Base-by-base conservation (phyloP, 257 asterid genomes). In the Plectranthus barbatus region DNA sequence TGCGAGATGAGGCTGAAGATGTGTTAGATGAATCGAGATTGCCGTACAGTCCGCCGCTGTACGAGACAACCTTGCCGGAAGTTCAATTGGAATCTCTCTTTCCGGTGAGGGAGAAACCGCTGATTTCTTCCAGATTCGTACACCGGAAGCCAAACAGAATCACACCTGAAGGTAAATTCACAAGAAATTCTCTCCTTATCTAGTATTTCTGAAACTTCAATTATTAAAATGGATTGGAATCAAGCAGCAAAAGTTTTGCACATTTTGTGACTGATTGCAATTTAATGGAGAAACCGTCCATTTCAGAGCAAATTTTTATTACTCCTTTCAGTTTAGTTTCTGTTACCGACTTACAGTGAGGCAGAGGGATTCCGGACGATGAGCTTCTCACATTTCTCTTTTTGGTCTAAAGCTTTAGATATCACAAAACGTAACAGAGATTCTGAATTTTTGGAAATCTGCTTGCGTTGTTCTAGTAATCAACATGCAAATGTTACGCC, bases 131-230 rank as follows among this genome's bases (percentile, higher is more conserved):
- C 3, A 68, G 84, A 0, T 78, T 76, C 50, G 72, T 66, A 4
- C 76, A 76, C 64, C 66, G 80, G 68, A 85, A 75, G 67, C 84
- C 77, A 2, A 26, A 46, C 69, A 68, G 74, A 63, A 51, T 66
- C 67, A 58, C 8, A 60, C 78, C 84, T 3, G 82, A 79, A 84
- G 93, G 95, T 82, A 77, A 56, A 31, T 34, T 51, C 68, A 39
- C 61, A 2, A 9, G 47, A 3, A 46, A 15, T 7, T 15, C 1
- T 17, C 5, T 53, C 24, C 21, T 0, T 19, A 57, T 18, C 17
- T 36, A 9, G 2, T 14, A 31, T n/a, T n/a, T n/a, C n/a, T n/a
- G n/a, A n/a, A n/a, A n/a, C n/a, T n/a, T 1, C 31, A 26, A 26
- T 26, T 26, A 2, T 26, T 26, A 26, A 26, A 26, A 26, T 26